phyloP scores from a whole-genome alignment of 331 rosid genomes.

The Prunus yedoensis region DNA sequence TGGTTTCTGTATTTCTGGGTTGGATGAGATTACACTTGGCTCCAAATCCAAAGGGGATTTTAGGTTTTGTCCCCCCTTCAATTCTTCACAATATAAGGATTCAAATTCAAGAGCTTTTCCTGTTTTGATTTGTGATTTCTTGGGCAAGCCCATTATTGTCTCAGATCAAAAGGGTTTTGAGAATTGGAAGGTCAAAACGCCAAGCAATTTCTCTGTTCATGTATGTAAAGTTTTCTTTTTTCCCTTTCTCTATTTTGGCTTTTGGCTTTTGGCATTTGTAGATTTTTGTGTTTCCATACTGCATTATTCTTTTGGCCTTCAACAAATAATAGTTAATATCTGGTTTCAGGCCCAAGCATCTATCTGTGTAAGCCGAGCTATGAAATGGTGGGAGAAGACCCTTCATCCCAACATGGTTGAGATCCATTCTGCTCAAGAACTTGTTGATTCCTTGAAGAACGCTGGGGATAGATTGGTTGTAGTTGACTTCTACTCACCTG shows the following conservation, averaged over 20 bases:
- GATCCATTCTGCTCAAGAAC: constrained; percentile 67
- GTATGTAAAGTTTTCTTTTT: constrained; percentile 31
- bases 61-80: constrained; percentile 24
- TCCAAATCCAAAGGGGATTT: constrained; percentile 40
- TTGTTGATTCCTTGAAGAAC: constrained; percentile 49
- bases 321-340: background rate
- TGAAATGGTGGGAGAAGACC: constrained; percentile 80
- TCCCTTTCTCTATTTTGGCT: background rate
- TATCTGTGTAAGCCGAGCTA: constrained; percentile 44
- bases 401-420: constrained; percentile 64
- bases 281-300: background rate
- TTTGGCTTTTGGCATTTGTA: background rate
- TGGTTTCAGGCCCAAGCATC: constrained; percentile 57
- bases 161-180: constrained; percentile 33
- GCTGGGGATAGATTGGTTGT: constrained; percentile 82
- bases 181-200: constrained; percentile 31
- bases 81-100: constrained; percentile 21
- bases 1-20: constrained; percentile 39
- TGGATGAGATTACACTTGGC: constrained; percentile 29
- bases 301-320: background rate
- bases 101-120: constrained; percentile 33
- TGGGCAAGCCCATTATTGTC: constrained; percentile 36
- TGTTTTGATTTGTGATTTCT: constrained; percentile 33
- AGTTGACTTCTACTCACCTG: constrained; percentile 74
- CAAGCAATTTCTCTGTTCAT: constrained; percentile 30